Percentiles rank a stretch among this genome's conserved stretches.
Conservation (phyloP, 2,329 filamentous ascomycete species). For the Talaromyces sp. region DNA sequence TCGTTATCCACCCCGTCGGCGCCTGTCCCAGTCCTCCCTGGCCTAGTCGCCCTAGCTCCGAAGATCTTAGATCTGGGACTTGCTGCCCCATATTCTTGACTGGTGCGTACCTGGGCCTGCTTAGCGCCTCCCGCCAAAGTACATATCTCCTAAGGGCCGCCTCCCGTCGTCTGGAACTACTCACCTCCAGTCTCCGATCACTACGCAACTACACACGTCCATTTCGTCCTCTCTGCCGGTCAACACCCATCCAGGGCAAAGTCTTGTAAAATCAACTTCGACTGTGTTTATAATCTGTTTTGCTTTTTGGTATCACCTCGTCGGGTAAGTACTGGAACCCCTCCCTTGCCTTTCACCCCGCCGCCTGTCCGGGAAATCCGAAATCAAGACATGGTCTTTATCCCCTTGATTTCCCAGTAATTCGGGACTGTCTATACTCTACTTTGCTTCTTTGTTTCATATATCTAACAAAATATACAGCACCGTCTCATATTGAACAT, state of each 20-base stretch:
- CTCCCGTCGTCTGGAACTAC: slow-evolving; percentile 3
- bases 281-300: background rate
- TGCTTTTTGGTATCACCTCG: background rate
- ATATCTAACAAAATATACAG: slow-evolving; percentile 1
- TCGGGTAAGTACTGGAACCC: background rate
- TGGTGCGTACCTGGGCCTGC: slow-evolving; percentile 4
- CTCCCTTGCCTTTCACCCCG: background rate
- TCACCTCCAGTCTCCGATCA: background rate
- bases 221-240: background rate
- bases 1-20: slow-evolving; percentile 8
- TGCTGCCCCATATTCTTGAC: slow-evolving; percentile 4
- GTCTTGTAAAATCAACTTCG: background rate
- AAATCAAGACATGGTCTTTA: background rate
- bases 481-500: background rate
- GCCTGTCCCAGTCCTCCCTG: slow-evolving; percentile 10
- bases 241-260: background rate
- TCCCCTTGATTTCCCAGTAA: background rate
- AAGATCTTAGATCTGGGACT: slow-evolving; percentile 21
- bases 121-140: slow-evolving; percentile 10
- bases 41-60: slow-evolving; percentile 15
- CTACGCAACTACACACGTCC: slow-evolving; percentile 1
- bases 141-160: slow-evolving; percentile 2
- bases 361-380: background rate
- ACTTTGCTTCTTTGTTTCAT: background rate
- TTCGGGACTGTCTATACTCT: background rate